Evolutionary conservation across 805 yeast species (phyloP), one percentile per base, ranked within the genome.

Genomic region (Peterozyma toletana): DNA sequence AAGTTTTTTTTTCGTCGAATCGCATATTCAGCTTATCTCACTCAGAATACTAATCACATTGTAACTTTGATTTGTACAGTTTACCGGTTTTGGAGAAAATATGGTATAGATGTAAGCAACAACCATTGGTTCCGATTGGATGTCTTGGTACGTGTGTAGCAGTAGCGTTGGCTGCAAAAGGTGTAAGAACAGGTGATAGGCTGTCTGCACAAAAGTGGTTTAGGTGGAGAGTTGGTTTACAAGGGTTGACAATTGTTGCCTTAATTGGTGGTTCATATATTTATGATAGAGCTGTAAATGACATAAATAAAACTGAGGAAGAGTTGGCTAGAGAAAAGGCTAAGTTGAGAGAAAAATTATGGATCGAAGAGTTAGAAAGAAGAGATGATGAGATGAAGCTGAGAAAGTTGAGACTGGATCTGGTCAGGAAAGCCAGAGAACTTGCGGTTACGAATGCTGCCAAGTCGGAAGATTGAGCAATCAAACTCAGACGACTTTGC

Each of bases 321-420:
- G 91, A 85, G 30, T 58, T 69, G 50, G 68, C 86, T 52, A 67
- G 78, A 43, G 85, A 81, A 53, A 85, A 86, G 75, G 95, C 97
- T 36, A 83, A 83, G 61, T 65, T 78, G 58, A 81, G 97, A 69
- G 96, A 90, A 59, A 70, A 67, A 54, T 59, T 90, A 51, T 90
- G 97, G 97, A 83, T 89, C 48, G 87, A 85, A 57, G 95, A 85
- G 56, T 71, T 89, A 55, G 97, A 89, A 59, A 77, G 96, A 66
- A 77, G 95, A 61, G 96, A 89, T 59, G 73, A 63, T 11, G 84
- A 80, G 45, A 78, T 81, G 45, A 80, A 83, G 58, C 77, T 71
- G 48, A 71, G 95, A 54, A 80, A 76, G 61, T 62, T 70, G 51
- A 73, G 89, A 54, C 86, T 90, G 5, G 86, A 82, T 45, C 53